Percentiles rank a stretch among this genome's conserved stretches.
phyloP scores from a whole-genome alignment of 2,329 filamentous ascomycete genomes.

The Pseudogymnoascus sp. region DNA sequence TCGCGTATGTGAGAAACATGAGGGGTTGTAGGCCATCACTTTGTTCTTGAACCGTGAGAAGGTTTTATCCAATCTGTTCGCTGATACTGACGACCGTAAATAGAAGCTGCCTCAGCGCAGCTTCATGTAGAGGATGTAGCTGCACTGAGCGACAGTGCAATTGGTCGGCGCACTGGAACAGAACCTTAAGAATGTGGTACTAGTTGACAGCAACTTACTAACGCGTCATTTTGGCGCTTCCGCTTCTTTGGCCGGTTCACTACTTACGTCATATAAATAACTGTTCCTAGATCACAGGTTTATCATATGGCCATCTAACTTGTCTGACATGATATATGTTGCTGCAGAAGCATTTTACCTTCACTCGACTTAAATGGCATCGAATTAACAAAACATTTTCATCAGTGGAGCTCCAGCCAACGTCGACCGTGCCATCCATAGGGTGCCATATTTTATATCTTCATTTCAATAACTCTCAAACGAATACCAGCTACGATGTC shows the following conservation, averaged over 20 bases:
- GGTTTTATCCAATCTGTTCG: background rate
- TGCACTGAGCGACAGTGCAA: background rate
- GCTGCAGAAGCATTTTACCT: background rate
- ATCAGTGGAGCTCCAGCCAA: background rate
- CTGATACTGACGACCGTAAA: background rate
- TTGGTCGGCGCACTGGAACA: background rate
- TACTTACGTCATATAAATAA: background rate
- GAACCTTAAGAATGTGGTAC: background rate
- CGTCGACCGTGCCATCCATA: background rate
- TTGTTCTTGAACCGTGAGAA: background rate
- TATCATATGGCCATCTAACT: background rate
- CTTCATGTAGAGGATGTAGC: background rate
- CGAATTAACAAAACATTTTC: background rate
- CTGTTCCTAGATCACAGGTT: background rate
- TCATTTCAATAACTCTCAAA: background rate
- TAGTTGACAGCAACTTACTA: background rate
- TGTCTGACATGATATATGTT: background rate
- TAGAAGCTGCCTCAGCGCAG: background rate
- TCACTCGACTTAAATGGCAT: background rate
- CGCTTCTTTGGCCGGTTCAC: background rate
- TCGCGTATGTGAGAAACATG: background rate
- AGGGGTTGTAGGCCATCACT: background rate
- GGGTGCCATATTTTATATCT: background rate
- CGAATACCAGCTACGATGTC: constrained; percentile 14
- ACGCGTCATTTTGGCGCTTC: background rate